These are phyloP conservation scores for Debaryomyces coudertii DNA, from an alignment of 1,139 yeast genomes.

Conservation along the genomic window DNA sequence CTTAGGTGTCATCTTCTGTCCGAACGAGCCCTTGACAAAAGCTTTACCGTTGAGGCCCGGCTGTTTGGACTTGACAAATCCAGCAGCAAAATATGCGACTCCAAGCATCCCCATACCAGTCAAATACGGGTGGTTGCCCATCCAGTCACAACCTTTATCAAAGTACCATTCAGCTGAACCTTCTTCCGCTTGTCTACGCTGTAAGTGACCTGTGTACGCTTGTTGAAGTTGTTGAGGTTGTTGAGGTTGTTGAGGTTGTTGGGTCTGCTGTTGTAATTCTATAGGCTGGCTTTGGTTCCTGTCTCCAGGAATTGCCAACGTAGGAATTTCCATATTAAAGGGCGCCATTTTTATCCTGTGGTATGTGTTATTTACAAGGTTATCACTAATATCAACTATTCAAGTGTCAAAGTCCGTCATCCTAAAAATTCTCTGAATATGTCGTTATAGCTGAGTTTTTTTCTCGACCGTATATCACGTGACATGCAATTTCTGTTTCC, in stretches of 20 bases:
- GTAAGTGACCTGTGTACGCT: constrained; percentile 46
- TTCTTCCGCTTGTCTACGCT: constrained; percentile 45
- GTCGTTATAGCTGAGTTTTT: not conserved
- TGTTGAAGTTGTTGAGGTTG: constrained; percentile 23
- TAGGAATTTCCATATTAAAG: constrained; percentile 53
- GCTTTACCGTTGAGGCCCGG: constrained; percentile 76
- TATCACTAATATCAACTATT: not conserved
- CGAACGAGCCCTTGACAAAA: constrained; percentile 85
- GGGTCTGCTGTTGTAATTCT: constrained; percentile 16
- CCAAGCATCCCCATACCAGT: constrained; percentile 73
- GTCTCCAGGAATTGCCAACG: constrained; percentile 64
- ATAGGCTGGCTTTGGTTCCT: constrained; percentile 23
- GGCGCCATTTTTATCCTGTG: constrained; percentile 15
- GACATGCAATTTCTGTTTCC: not conserved
- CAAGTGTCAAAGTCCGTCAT: not conserved
- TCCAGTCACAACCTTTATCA: constrained; percentile 62
- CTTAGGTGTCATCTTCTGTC: constrained; percentile 81
- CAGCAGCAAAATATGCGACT: constrained; percentile 66
- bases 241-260: constrained; percentile 20
- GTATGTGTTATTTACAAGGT: not conserved
- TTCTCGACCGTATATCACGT: not conserved
- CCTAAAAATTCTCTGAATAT: not conserved
- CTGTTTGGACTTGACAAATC: constrained; percentile 67
- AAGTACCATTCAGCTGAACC: constrained; percentile 68
- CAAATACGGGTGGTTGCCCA: constrained; percentile 77